Percentiles rank a stretch among this genome's conserved stretches.
phyloP scores from a whole-genome alignment of 352 stramenopile species.

The Globisporangium perplexum region DNA sequence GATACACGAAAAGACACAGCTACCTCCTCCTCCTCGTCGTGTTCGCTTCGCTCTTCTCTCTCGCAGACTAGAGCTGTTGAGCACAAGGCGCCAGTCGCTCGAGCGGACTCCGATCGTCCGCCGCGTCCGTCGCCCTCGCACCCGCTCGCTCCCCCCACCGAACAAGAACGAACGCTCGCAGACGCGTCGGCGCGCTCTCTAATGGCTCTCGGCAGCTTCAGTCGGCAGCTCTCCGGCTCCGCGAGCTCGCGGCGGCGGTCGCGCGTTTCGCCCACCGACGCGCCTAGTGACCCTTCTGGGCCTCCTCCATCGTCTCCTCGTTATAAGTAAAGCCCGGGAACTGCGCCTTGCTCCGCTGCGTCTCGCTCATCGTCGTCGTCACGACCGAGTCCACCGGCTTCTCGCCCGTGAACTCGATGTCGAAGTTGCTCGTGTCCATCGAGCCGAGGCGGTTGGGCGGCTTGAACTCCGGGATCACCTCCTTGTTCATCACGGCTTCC shows the following conservation, averaged over 20 bases:
- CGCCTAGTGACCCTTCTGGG: slow-evolving; percentile 76
- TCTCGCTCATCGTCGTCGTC: slow-evolving; percentile 89
- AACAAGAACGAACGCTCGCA: background rate
- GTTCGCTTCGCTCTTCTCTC: background rate
- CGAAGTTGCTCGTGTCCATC: slow-evolving; percentile 93
- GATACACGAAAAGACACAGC: background rate
- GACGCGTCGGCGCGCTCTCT: background rate
- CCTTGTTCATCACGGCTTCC: slow-evolving; percentile 84
- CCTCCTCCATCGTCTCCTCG: slow-evolving; percentile 82
- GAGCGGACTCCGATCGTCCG: background rate
- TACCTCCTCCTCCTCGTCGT: background rate
- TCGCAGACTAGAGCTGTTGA: background rate
- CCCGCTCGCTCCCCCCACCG: background rate
- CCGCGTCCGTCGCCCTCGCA: background rate
- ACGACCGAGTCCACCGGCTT: slow-evolving; percentile 89
- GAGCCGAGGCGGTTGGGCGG: slow-evolving; percentile 82
- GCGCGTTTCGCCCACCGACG: background rate
- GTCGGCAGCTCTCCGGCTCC: background rate
- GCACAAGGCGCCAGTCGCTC: background rate
- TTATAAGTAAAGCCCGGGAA: slow-evolving; percentile 90
- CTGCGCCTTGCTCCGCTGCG: slow-evolving; percentile 87
- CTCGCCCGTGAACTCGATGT: slow-evolving; percentile 92
- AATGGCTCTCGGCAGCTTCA: background rate
- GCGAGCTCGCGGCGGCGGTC: background rate
- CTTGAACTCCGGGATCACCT: slow-evolving; percentile 90